phyloP scores from a whole-genome alignment of 345 rosid genomes.

The Psidium guajava region DNA sequence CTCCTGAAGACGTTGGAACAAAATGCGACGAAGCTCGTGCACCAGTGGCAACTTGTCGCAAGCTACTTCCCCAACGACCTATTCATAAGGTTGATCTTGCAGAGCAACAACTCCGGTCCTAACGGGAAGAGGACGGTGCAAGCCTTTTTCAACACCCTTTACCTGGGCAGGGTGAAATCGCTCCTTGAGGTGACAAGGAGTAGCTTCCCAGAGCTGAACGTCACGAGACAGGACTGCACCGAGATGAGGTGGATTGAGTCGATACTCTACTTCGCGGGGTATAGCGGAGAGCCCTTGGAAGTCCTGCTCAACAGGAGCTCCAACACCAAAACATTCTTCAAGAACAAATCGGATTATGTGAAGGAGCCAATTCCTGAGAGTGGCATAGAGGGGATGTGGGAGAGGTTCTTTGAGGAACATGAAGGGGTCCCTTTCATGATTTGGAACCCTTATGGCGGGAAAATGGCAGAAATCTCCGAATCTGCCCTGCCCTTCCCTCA shows the following conservation, averaged over 20 bases:
- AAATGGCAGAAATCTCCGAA: slow-evolving; percentile 15
- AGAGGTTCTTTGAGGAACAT: not conserved
- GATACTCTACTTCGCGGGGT: not conserved
- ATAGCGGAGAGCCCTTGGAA: not conserved
- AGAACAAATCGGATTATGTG: slow-evolving; percentile 18
- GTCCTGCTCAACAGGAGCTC: slow-evolving; percentile 3
- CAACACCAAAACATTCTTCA: not conserved
- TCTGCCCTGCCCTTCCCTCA: slow-evolving; percentile 20
- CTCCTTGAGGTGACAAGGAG: slow-evolving; percentile 7
- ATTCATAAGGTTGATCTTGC: not conserved
- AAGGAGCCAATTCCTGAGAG: slow-evolving; percentile 6
- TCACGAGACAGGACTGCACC: slow-evolving; percentile 2
- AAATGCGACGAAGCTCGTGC: not conserved
- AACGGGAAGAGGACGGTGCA: not conserved
- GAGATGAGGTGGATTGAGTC: slow-evolving; percentile 23
- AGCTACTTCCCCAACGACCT: not conserved
- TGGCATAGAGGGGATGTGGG: slow-evolving; percentile 11
- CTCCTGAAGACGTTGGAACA: not conserved
- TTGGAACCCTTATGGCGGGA: slow-evolving; percentile 14
- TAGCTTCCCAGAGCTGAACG: slow-evolving; percentile 12
- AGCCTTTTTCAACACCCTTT: slow-evolving; percentile 2
- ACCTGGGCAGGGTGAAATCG: slow-evolving; percentile 5
- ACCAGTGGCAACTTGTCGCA: not conserved
- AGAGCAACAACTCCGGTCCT: not conserved
- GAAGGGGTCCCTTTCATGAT: not conserved